Evolutionary conservation across 331 rosid species (phyloP).

Genomic region (Rhamnella rubrinervis): DNA sequence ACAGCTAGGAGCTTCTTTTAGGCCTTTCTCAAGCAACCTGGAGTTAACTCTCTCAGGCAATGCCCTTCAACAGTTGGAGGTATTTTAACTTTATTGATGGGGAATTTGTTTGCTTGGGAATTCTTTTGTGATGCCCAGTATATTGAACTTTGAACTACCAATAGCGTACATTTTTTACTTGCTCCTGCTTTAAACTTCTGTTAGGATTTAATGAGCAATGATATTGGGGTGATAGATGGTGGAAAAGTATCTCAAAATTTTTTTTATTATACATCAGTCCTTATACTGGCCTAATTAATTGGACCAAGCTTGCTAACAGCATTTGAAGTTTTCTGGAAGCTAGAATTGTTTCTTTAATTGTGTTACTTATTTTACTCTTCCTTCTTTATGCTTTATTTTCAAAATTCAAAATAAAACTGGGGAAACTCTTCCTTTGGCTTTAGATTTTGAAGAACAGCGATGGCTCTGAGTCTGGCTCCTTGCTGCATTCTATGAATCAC

Average conservation of each 20-base stretch:
- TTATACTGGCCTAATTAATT: not conserved
- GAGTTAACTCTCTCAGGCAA: constrained; percentile 91
- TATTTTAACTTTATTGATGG: constrained; percentile 24
- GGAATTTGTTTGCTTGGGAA: constrained; percentile 11
- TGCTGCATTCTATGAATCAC: constrained; percentile 79
- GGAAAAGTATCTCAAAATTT: not conserved
- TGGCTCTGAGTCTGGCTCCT: constrained; percentile 87
- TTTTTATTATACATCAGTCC: not conserved
- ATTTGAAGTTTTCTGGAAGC: not conserved
- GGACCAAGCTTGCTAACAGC: too few species aligned
- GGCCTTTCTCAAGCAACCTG: constrained; percentile 70
- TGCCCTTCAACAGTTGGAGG: constrained; percentile 94
- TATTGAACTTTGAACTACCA: not conserved
- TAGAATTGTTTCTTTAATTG: constrained; percentile 3
- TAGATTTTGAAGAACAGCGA: constrained; percentile 78
- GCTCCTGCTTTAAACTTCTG: not conserved
- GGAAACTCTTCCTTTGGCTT: constrained; percentile 25
- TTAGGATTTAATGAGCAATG: constrained; percentile 1
- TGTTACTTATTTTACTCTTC: constrained; percentile 7
- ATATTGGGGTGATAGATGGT: not conserved
- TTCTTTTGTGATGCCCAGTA: constrained; percentile 5
- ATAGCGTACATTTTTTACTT: not conserved
- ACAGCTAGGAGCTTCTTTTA: constrained; percentile 66
- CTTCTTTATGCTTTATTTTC: not conserved
- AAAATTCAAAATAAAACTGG: not conserved